Evolutionary conservation across 2,329 filamentous ascomycete genomes (phyloP), one percentile per base, ranked within the genome.

Genomic region (Pseudogymnoascus pannorum): DNA sequence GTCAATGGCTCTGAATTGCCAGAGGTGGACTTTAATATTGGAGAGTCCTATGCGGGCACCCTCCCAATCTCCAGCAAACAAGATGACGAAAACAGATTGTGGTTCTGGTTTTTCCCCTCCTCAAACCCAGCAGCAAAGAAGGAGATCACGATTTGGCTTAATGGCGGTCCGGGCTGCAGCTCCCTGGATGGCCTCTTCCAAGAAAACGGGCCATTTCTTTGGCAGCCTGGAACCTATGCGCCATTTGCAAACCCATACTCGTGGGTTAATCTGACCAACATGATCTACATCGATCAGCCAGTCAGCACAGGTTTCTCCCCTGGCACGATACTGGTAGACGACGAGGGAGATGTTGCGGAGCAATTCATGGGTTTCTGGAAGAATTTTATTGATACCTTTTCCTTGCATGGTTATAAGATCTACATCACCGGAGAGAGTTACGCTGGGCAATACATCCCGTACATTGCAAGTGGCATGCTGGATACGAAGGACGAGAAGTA

Each of bases 341-440:
- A 77, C 61, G 77, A 84, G 65, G 74, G 76, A 24, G 82, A 84
- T 65, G 76, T 81, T 26, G 80, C 82, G 0, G 72, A 73, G 16
- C 76, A 86, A 62, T 86, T 86, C 68, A 75, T 83, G 9, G 82
- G 81, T 48, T 87, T 86, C 72, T 85, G 79, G 75, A 83, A 85
- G 74, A 86, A 86, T 70, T 86, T 86, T 64, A 72, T 85, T 26
- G 75, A 84, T 35, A 82, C 80, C 0, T 87, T 87, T 62, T 75
- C 71, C 20, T 75, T 85, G 61, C 75, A 82, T 36, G 76, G 78
- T 18, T 79, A 77, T 63, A 84, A 86, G 67, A 75, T 87, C n/a
- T 88, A 84, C 68, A 79, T 88, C 64, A 78, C 83, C 0, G 85
- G 85, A 7, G 85, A 87, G 71, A 80, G 76, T n/a, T 86, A 82